Conservation (phyloP, 345 rosid genomes). For the Linum lewisii region DNA sequence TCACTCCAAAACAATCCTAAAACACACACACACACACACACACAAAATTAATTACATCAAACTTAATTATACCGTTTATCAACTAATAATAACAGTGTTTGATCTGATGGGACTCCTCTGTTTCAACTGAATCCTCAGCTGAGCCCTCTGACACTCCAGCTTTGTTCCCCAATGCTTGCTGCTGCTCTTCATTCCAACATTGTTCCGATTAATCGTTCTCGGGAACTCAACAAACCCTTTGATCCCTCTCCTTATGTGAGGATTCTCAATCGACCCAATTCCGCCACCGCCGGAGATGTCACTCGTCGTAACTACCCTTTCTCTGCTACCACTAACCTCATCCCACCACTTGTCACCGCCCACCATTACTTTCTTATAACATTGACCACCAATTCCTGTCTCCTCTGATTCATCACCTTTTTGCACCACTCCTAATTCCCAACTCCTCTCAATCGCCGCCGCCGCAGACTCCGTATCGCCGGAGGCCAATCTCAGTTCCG, state of each 20-base stretch:
- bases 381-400: conserved; percentile 9
- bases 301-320: too few relatives aligned
- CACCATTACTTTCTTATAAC: too few relatives aligned
- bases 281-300: not conserved
- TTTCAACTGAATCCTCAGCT: conserved; percentile 60
- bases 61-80: not conserved
- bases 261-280: conserved; percentile 38
- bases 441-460: conserved; percentile 4
- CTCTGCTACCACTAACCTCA: not conserved
- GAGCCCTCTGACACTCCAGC: conserved; percentile 74
- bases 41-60: not conserved
- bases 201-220: conserved; percentile 45
- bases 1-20: too few relatives aligned
- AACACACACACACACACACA: too few relatives aligned
- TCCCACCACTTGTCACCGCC: conserved; percentile 14
- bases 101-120: conserved; percentile 46
- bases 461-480: not conserved
- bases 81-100: conserved; percentile 25
- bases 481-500: conserved; percentile 23
- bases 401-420: conserved; percentile 17
- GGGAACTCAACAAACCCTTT: conserved; percentile 85
- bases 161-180: conserved; percentile 68
- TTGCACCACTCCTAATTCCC: conserved; percentile 10
- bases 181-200: conserved; percentile 35
- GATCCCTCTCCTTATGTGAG: conserved; percentile 77